phyloP scores from a whole-genome alignment of 2,329 filamentous ascomycete species.

The Paracamarosporium sp. region DNA sequence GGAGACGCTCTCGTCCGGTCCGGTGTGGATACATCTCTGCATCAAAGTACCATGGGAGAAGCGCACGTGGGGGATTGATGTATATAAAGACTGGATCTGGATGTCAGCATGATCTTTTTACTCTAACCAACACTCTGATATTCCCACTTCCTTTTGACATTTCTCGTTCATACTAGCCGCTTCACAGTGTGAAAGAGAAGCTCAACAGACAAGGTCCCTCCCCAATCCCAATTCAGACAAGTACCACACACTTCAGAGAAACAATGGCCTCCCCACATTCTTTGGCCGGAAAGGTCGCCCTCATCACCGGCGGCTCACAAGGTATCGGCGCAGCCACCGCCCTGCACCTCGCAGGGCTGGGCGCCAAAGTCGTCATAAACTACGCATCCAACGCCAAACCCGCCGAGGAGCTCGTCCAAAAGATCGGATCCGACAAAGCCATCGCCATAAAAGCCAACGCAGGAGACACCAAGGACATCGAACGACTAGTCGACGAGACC shows the following conservation, averaged over 20 bases:
- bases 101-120: background rate
- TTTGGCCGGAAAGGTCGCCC: slow-evolving; percentile 34
- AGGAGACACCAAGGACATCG: slow-evolving; percentile 54
- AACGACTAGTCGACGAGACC: slow-evolving; percentile 57
- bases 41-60: background rate
- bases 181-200: background rate
- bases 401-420: slow-evolving; percentile 61
- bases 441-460: slow-evolving; percentile 65
- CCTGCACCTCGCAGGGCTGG: slow-evolving; percentile 47
- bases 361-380: slow-evolving; percentile 57
- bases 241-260: background rate
- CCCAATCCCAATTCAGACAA: background rate
- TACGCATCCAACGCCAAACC: slow-evolving; percentile 64
- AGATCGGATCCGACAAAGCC: slow-evolving; percentile 55
- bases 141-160: too few species aligned
- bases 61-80: background rate
- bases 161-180: too few species aligned
- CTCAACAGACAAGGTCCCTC: background rate
- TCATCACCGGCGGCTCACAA: slow-evolving; percentile 38
- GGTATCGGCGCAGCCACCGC: slow-evolving; percentile 40
- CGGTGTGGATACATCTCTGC: background rate
- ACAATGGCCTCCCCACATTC: slow-evolving; percentile 25
- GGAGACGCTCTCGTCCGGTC: background rate
- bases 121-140: too few species aligned
- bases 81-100: background rate